Conservation (phyloP, 495 filamentous ascomycete genomes). For the Penicillium riverlandense region DNA sequence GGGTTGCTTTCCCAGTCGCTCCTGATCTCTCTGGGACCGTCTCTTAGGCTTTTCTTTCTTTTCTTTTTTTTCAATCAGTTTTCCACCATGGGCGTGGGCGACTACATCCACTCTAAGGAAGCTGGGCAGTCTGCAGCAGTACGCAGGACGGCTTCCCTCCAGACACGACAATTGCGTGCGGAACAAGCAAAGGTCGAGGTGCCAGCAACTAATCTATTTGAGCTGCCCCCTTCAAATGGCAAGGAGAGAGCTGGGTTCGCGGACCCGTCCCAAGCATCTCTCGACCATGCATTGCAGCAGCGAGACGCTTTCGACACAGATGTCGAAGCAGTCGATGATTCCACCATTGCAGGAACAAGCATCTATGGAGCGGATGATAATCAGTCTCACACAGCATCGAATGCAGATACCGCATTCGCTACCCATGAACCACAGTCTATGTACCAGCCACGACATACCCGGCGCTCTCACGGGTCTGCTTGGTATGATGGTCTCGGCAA, state of each 20-base stretch:
- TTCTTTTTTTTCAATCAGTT: not conserved
- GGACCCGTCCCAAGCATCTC: not conserved
- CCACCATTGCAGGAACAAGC: slow-evolving; percentile 37
- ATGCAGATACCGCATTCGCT: slow-evolving; percentile 9
- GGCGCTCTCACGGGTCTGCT: slow-evolving; percentile 20
- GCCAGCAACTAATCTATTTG: slow-evolving; percentile 16
- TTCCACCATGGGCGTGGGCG: slow-evolving; percentile 35
- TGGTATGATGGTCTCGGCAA: slow-evolving; percentile 33
- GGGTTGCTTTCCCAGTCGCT: too few relatives aligned
- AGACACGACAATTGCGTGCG: slow-evolving; percentile 26
- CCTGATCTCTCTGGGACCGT: too few relatives aligned
- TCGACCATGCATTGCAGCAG: not conserved
- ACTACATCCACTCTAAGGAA: slow-evolving; percentile 38
- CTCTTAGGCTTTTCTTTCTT: too few relatives aligned
- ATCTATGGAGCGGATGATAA: slow-evolving; percentile 29
- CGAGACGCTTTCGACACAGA: slow-evolving; percentile 40
- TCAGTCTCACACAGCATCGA: slow-evolving; percentile 18
- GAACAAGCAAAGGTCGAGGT: slow-evolving; percentile 32
- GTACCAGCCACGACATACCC: slow-evolving; percentile 21
- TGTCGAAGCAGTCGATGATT: slow-evolving; percentile 40
- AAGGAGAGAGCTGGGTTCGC: slow-evolving; percentile 9
- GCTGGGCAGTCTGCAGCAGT: slow-evolving; percentile 20
- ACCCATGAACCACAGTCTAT: slow-evolving; percentile 14
- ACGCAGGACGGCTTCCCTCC: not conserved
- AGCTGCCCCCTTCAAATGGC: slow-evolving; percentile 4